Evolutionary conservation across 192 early-diverging fungal species (phyloP).

Genomic region (Coemansia sp.): DNA sequence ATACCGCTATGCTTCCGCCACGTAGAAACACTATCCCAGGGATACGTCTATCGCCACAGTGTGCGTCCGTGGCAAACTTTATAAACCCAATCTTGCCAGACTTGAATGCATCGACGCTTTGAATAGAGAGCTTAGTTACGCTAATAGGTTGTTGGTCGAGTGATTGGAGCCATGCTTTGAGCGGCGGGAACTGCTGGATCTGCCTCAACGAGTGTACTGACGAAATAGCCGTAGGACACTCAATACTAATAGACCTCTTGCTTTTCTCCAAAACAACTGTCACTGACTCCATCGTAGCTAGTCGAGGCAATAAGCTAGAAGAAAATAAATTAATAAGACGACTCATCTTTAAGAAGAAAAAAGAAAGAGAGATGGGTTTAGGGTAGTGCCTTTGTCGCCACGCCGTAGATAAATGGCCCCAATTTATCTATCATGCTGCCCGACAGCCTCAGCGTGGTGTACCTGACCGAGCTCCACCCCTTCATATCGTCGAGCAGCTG

Average conservation of each 20-base stretch:
- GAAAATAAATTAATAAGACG: neutral
- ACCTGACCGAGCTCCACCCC: conserved; percentile 29
- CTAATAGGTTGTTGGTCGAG: conserved; percentile 11
- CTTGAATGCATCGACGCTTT: conserved; percentile 75
- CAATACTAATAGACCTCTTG: conserved; percentile 6
- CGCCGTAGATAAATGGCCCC: conserved; percentile 34
- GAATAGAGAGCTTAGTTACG: conserved; percentile 62
- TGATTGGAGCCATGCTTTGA: conserved; percentile 30
- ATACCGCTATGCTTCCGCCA: conserved; percentile 72
- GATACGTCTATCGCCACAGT: conserved; percentile 47
- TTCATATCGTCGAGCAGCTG: conserved; percentile 13
- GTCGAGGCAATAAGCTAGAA: neutral
- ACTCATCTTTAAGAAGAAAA: neutral
- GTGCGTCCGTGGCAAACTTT: conserved; percentile 67
- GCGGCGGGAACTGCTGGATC: conserved; percentile 37
- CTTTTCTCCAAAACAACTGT: conserved; percentile 9
- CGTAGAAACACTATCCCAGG: conserved; percentile 85
- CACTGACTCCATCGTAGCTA: neutral
- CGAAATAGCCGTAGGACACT: conserved; percentile 12
- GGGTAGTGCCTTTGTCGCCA: conserved; percentile 23
- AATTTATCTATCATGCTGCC: conserved; percentile 11
- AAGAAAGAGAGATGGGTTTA: neutral
- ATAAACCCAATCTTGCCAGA: conserved; percentile 71
- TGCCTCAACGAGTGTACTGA: neutral
- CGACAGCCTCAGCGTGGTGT: conserved; percentile 2